phyloP scores from a whole-genome alignment of 2,329 filamentous ascomycete species.

The Fusarium sulawesiense region DNA sequence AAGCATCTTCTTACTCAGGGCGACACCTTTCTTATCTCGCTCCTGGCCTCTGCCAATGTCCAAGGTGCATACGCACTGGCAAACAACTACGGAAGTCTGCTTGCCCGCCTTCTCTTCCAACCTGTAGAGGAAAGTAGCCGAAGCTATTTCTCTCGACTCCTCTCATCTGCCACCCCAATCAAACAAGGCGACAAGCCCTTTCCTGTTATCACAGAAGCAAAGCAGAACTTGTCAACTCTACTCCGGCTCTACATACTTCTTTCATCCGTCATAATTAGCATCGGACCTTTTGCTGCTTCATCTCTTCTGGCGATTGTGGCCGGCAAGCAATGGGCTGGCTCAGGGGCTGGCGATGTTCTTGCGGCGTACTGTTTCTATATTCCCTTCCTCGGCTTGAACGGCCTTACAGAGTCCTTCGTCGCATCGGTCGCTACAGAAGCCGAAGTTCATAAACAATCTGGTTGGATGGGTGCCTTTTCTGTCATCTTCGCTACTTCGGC shows the following conservation, averaged over 20 bases:
- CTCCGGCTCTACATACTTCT: constrained; percentile 80
- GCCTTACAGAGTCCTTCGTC: constrained; percentile 92
- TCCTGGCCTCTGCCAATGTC: constrained; percentile 79
- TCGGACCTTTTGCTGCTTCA: constrained; percentile 82
- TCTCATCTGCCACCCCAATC: constrained; percentile 56
- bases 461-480: constrained; percentile 88
- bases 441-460: constrained; percentile 80
- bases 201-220: constrained; percentile 55
- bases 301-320: constrained; percentile 80
- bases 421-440: constrained; percentile 82
- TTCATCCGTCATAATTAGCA: constrained; percentile 72
- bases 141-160: constrained; percentile 86
- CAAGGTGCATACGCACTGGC: constrained; percentile 94
- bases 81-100: constrained; percentile 91
- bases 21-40: constrained; percentile 87
- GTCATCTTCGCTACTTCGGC: constrained; percentile 78
- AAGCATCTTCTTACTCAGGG: constrained; percentile 96
- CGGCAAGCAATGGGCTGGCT: constrained; percentile 78
- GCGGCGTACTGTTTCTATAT: constrained; percentile 92
- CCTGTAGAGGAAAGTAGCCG: constrained; percentile 95
- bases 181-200: constrained; percentile 37
- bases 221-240: constrained; percentile 69
- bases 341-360: constrained; percentile 79
- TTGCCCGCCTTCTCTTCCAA: constrained; percentile 91
- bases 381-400: constrained; percentile 90